phyloP scores from a whole-genome alignment of 331 rosid species.

The Quercus phellos region DNA sequence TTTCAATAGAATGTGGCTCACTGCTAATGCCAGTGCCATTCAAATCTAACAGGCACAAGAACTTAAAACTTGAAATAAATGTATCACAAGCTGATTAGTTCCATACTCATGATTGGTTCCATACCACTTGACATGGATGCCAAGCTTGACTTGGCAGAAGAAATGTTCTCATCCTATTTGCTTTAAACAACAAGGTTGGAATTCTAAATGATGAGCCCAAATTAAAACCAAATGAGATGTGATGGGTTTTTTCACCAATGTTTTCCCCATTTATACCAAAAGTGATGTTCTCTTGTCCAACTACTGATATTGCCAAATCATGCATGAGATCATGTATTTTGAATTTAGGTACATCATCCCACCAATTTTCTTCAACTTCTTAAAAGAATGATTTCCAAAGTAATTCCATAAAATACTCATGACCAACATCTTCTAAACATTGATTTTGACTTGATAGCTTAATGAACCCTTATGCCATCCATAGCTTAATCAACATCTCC shows the following conservation, averaged over 20 bases:
- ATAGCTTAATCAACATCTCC: fast-evolving
- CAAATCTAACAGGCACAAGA: constrained; percentile 3
- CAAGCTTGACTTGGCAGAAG: not conserved
- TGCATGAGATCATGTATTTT: not conserved
- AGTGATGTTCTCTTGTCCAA: not conserved
- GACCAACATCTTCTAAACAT: constrained; percentile 2
- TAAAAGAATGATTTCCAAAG: constrained; percentile 17
- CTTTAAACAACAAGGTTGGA: not conserved
- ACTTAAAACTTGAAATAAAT: not conserved
- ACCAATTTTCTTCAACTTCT: fast-evolving
- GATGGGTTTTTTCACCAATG: not conserved
- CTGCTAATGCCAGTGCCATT: fast-evolving
- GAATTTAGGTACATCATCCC: fast-evolving
- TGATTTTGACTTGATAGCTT: not conserved
- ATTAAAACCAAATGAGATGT: not conserved
- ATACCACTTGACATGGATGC: fast-evolving
- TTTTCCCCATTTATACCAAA: not conserved
- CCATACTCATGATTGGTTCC: not conserved
- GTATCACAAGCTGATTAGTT: fast-evolving
- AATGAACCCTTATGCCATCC: constrained; percentile 24
- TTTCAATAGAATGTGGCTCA: constrained; percentile 4
- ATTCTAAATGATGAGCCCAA: no score
- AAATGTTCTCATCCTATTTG: not conserved
- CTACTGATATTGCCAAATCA: not conserved
- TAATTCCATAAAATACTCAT: not conserved